Evolutionary conservation across 306 rosid genomes (phyloP).

Genomic region (Pyrus pyrifolia): DNA sequence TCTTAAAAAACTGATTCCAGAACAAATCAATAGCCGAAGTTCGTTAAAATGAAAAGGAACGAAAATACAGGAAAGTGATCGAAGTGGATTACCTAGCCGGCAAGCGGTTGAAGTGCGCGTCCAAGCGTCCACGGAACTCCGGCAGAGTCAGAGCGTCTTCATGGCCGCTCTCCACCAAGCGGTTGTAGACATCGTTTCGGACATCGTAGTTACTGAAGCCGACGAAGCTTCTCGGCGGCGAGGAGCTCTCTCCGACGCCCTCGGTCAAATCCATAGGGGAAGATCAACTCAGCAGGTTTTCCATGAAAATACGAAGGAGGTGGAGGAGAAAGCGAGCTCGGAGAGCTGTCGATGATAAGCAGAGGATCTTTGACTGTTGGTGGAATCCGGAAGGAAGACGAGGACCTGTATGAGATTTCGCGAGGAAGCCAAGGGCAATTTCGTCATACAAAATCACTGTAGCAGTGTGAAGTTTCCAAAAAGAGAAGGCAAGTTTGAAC

Average conservation of each 20-base stretch:
- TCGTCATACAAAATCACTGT: conserved; percentile 6
- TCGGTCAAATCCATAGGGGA: conserved; percentile 74
- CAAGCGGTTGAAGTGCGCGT: conserved; percentile 89
- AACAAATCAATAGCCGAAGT: neutral
- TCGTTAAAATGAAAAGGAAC: neutral
- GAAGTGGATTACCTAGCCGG: conserved; percentile 63
- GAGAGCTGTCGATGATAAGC: conserved; percentile 13
- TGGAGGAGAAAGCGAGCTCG: neutral
- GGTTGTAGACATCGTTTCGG: conserved; percentile 69
- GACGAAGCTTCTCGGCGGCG: conserved; percentile 73
- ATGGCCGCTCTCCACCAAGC: conserved; percentile 59
- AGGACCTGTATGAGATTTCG: conserved; percentile 9
- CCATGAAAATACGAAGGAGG: conserved; percentile 17
- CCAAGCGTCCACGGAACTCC: conserved; percentile 71
- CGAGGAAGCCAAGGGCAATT: conserved; percentile 16
- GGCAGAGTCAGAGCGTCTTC: conserved; percentile 59
- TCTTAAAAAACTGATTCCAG: neutral
- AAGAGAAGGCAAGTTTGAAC: neutral
- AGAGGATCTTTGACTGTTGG: conserved; percentile 37
- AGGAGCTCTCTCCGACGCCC: conserved; percentile 96
- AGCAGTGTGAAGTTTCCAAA: neutral
- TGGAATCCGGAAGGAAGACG: conserved; percentile 20
- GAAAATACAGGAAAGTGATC: neutral
- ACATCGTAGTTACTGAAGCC: conserved; percentile 63
- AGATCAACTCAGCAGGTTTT: conserved; percentile 1